Conservation (phyloP, 257 asterid genomes). For the Primulina huaijiensis region DNA sequence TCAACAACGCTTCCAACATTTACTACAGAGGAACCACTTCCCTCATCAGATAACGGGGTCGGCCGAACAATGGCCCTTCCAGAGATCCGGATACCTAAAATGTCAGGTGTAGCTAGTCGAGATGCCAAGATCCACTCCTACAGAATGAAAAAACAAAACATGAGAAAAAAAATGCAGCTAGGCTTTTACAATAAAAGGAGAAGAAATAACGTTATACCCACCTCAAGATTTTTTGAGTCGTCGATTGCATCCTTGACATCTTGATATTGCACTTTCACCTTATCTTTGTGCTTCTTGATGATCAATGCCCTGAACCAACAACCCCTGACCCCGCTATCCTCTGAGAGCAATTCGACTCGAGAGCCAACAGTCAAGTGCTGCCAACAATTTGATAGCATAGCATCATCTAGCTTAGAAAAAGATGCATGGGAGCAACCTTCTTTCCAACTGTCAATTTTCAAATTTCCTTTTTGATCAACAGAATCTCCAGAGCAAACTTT, state of each 20-base stretch:
- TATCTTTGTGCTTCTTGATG: constrained; percentile 62
- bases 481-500: constrained; percentile 18
- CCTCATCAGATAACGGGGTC: constrained; percentile 20
- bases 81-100: constrained; percentile 44
- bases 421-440: constrained; percentile 25
- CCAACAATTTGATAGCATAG: constrained; percentile 11
- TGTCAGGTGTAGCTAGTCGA: constrained; percentile 54
- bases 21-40: constrained; percentile 25
- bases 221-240: constrained; percentile 70
- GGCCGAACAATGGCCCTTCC: constrained; percentile 75
- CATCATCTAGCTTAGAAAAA: constrained; percentile 18
- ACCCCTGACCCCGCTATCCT: constrained; percentile 87
- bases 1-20: constrained; percentile 64
- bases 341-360: constrained; percentile 71
- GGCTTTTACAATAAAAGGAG: not conserved
- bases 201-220: constrained; percentile 15
- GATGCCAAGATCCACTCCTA: constrained; percentile 82
- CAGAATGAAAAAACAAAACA: constrained; percentile 7
- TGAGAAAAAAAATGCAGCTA: not conserved
- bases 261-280: constrained; percentile 66
- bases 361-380: constrained; percentile 52
- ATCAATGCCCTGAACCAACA: constrained; percentile 86
- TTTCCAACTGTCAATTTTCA: constrained; percentile 6
- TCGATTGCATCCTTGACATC: constrained; percentile 76
- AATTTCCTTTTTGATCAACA: constrained; percentile 15